Base-by-base conservation (phyloP, 495 filamentous ascomycete genomes). In the Xylaria sp. region DNA sequence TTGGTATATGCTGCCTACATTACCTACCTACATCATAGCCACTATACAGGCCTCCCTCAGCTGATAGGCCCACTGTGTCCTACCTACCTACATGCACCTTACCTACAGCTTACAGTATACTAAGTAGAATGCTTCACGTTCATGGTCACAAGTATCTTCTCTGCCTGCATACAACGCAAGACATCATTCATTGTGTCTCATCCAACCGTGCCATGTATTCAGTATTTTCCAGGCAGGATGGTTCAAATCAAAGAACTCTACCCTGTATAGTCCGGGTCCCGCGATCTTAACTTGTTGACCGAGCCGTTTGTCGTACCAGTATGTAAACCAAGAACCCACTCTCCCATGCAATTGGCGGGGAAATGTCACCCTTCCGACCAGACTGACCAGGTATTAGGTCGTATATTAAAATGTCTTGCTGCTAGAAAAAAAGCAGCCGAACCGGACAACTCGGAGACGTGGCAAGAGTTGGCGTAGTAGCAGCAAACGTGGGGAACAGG, bases 341-440 rank as follows among this genome's bases (percentile, higher is more conserved):
- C n/a, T n/a, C n/a, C n/a, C n/a, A n/a, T n/a, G n/a, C n/a, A n/a
- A n/a, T 37, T 37, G 35, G 35, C 35, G 35, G 35, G 19, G n/a
- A 26, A 53, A 9, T 53, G 24, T 5, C 19, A 26, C 50, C 24
- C 21, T 4, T 9, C 24, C n/a, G 3, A 3, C 24, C 24, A 21
- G 21, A 31, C 21, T 9, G 21, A 41, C 8, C 9, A 41, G 1
- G 9, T 41, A 14, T 31, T 53, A 7, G n/a, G n/a, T n/a, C n/a
- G n/a, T n/a, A n/a, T n/a, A n/a, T n/a, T n/a, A 58, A 58, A 31
- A 64, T 44, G 19, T 44, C 59, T 63, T 31, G 19, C 61, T 63
- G 43, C 9, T 29, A 14, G 37, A 65, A 52, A 65, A 65, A n/a
- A 50, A 65, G 15, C 29, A 17, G 24, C 15, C n/a, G n/a, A n/a